Conservation (phyloP, 768 basidiomycete genomes). For the Scleroderma citrinum region DNA sequence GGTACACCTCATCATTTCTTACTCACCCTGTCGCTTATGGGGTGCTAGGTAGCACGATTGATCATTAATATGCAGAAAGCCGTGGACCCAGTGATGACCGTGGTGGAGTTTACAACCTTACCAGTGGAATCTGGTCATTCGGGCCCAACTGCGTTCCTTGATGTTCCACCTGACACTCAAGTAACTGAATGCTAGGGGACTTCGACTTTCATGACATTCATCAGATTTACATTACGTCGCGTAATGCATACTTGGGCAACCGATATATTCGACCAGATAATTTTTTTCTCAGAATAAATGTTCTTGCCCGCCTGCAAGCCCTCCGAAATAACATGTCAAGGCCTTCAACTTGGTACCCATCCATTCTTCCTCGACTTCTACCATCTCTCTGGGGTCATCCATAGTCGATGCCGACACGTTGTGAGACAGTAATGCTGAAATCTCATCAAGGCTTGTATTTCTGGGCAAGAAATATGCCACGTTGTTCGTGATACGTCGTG, state of each 20-base stretch:
- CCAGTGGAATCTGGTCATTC: no score
- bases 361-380: constrained; percentile 97
- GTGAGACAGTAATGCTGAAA: constrained; percentile 44
- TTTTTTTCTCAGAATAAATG: constrained; percentile 40
- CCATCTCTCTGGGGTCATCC: constrained; percentile 38
- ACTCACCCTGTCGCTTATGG: background rate
- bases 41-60: background rate
- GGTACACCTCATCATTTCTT: background rate
- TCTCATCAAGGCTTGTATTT: constrained; percentile 70
- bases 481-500: constrained; percentile 67
- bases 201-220: background rate
- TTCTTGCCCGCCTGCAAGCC: constrained; percentile 66
- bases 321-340: constrained; percentile 91
- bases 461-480: constrained; percentile 88
- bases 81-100: no score
- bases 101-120: background rate
- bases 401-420: background rate
- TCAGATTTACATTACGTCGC: background rate
- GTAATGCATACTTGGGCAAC: background rate
- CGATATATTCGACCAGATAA: background rate
- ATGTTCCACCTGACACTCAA: no score
- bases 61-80: background rate
- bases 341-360: constrained; percentile 92
- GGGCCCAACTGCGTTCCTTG: no score
- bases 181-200: no score